Base-by-base conservation (phyloP, 306 rosid genomes). In the Pterocarpus santalinus region DNA sequence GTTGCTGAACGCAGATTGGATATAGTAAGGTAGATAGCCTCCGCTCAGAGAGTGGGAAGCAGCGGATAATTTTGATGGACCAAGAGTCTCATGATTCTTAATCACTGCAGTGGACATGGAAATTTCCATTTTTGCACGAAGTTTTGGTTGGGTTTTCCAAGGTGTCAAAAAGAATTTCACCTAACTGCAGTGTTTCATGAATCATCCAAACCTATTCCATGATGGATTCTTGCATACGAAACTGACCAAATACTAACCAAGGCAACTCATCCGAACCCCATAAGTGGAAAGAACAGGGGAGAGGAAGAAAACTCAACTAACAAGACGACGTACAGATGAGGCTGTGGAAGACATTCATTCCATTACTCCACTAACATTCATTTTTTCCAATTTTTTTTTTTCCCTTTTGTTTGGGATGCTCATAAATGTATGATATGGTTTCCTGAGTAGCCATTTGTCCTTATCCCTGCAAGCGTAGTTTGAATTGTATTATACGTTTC, bases 11-110 rank as follows among this genome's bases (percentile, higher is more conserved):
- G 75, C 88, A 96, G 99, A 76, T 88, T 71, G 97, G 90, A 76
- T 87, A 81, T 35, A 34, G 9, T 65, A 96, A 95, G 87, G 88
- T 91, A 75, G 98, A 96, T n/a, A 87, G 16, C 87, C 97, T 96
- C 64, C 98, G 99, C 38, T 46, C 92, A 4, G 99, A 96, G 14
- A 93, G 97, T 67, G 92, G 83, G 11, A 96, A 96, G 95, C 99
- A 88, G 85, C 94, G 99, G 6, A 84, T 90, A 76, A 76, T 93
- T 85, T 88, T 93, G 90, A 85, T 89, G 84, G 97, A 90, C 75
- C 94, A 91, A 87, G 97, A 88, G 80, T 47, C 90, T 39, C 90
- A 85, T 61, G 86, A 47, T 85, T 79, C 86, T 41, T 87, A 44
- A 68, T 80, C 73, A 52, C 63, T 76, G 65, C 81, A 10, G 55